phyloP scores from a whole-genome alignment of 2,329 filamentous ascomycete genomes.

The Colletotrichum musae region DNA sequence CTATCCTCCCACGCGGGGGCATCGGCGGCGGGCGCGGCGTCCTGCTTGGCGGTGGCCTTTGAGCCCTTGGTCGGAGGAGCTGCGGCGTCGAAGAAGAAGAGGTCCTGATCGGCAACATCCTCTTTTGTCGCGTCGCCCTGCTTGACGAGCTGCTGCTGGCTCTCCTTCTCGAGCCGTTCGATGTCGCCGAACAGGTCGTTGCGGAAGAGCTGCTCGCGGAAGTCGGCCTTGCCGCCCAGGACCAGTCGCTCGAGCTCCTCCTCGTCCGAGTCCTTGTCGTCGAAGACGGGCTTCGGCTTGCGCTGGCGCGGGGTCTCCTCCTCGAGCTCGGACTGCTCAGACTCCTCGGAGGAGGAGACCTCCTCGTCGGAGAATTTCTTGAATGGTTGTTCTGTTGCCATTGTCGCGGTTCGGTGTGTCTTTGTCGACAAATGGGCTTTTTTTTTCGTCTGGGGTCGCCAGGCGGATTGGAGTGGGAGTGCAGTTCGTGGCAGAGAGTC shows the following conservation, averaged over 20 bases:
- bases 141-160: conserved; percentile 48
- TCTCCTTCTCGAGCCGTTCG: conserved; percentile 49
- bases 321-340: conserved; percentile 46
- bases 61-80: conserved; percentile 57
- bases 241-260: conserved; percentile 89
- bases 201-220: conserved; percentile 79
- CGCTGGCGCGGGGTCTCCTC: conserved; percentile 45
- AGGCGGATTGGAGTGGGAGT: conserved; percentile 8
- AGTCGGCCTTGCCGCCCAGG: conserved; percentile 88
- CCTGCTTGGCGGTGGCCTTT: conserved; percentile 45
- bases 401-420: conserved; percentile 21
- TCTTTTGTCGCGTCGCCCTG: conserved; percentile 68
- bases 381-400: conserved; percentile 42
- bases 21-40: conserved; percentile 47
- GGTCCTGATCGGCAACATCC: conserved; percentile 79
- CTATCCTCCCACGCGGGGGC: conserved; percentile 90
- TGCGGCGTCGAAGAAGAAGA: conserved; percentile 87
- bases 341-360: conserved; percentile 32
- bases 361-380: conserved; percentile 42
- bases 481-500: conserved; percentile 5
- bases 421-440: conserved; percentile 11
- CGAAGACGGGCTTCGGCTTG: conserved; percentile 46
- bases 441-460: conserved; percentile 13
- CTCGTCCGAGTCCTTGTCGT: conserved; percentile 85
- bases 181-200: conserved; percentile 58